Base-by-base conservation (phyloP, 192 early-diverging fungal species). In the Cladochytrium replicatum region DNA sequence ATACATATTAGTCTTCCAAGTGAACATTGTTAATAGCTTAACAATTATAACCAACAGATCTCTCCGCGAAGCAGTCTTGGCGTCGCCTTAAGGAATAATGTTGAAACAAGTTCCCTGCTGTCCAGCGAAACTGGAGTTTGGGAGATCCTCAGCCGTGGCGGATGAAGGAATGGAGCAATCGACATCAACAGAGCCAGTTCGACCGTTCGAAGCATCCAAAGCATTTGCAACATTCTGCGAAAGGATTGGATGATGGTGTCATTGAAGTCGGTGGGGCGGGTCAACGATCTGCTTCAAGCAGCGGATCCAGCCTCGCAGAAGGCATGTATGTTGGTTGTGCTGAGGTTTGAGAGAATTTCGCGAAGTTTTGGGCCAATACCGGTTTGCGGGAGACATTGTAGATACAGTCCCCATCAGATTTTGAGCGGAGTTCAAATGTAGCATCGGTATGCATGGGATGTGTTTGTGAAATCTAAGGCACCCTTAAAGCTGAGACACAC, bases 91-190 rank as follows among this genome's bases (percentile, higher is more conserved):
- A n/a, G n/a, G n/a, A n/a, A n/a, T n/a, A n/a, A 72, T 52, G 43
- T 73, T 72, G 19, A 73, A 41, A 51, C 63, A 73, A 7, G 63
- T 68, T 13, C 71, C 71, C 29, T 72, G 69, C 43, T 73, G 71
- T 13, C 71, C 71, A 9, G 71, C 71, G 30, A 73, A 73, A 7
- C 64, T 68, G 23, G 69, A 64, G 3, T 61, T 63, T 7, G 69
- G 69, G 2, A 72, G 54, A 41, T 73, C 71, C 51, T 73, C 71
- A 15, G 69, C 71, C 23, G 71, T 72, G 24, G 69, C 71, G 19
- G 58, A 64, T 1, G 68, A 71, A 6, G 64, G 57, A 4, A 67
- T 60, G 2, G 68, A 64, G 52, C 61, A 24, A 27, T 48, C 46
- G 8, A 48, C 32, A 27, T 48, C n/a, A n/a, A n/a, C n/a, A n/a